phyloP scores from a whole-genome alignment of 202 grass and related monocot genomes.

The Schoenoplectus tabernaemontani region DNA sequence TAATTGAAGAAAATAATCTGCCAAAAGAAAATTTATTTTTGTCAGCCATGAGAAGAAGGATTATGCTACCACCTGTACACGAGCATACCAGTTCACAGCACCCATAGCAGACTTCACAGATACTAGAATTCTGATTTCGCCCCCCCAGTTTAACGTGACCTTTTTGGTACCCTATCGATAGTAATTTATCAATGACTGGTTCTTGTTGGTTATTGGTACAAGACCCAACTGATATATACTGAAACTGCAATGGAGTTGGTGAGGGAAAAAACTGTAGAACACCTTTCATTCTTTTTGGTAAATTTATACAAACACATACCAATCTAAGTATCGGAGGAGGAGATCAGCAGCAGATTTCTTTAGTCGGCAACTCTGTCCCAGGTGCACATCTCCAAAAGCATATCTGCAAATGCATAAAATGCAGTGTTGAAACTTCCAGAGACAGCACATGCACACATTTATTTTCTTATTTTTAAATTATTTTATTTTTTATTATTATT shows the following conservation, averaged over 20 bases:
- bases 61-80: background rate
- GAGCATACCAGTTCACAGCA: background rate
- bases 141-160: background rate
- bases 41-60: background rate
- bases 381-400: constrained; percentile 83
- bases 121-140: no score
- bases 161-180: background rate
- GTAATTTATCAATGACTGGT: background rate
- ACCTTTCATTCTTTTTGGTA: background rate
- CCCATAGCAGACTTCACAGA: background rate
- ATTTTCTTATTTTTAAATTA: no score
- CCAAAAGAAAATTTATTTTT: background rate
- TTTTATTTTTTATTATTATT: no score
- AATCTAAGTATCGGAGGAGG: constrained; percentile 44
- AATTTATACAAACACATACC: background rate
- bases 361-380: constrained; percentile 85
- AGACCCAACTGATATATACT: background rate
- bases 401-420: constrained; percentile 43
- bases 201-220: no score
- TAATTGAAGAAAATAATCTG: background rate
- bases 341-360: constrained; percentile 61
- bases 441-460: no score
- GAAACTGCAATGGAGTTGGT: background rate
- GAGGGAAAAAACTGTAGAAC: background rate
- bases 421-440: no score